Evolutionary conservation across 2,329 filamentous ascomycete genomes (phyloP).

Genomic region (Aureobasidium vineae): DNA sequence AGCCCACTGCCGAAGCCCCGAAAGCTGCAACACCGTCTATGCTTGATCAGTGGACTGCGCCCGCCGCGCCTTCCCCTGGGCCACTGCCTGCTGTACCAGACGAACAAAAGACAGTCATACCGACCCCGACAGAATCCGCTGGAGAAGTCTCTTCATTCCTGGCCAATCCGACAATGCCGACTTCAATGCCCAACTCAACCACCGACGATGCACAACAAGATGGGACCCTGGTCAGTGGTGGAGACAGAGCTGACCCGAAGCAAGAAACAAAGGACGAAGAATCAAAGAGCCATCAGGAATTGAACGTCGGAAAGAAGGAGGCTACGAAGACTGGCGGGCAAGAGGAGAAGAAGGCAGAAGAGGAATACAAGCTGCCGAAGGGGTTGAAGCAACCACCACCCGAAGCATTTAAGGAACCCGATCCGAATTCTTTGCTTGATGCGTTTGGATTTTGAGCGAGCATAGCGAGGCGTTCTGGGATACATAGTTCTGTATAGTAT

Average conservation of each 20-base stretch:
- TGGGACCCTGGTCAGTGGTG: background rate
- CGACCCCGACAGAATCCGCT: background rate
- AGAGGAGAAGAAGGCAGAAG: slow-evolving; percentile 42
- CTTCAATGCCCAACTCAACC: slow-evolving; percentile 17
- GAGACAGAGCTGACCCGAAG: background rate
- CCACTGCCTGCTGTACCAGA: background rate
- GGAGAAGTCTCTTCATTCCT: background rate
- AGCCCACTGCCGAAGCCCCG: background rate
- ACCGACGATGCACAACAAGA: background rate
- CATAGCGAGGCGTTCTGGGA: slow-evolving; percentile 1
- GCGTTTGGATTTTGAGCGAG: slow-evolving; percentile 79
- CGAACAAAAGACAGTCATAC: background rate
- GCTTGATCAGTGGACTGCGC: slow-evolving; percentile 15
- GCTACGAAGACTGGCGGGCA: slow-evolving; percentile 35
- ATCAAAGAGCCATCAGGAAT: no score
- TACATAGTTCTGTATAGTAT: background rate
- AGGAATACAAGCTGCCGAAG: slow-evolving; percentile 23
- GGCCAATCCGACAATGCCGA: slow-evolving; percentile 18
- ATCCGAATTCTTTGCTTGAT: slow-evolving; percentile 81
- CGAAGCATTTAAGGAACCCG: slow-evolving; percentile 88
- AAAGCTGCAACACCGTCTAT: slow-evolving; percentile 4
- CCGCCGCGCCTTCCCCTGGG: background rate
- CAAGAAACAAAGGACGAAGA: background rate
- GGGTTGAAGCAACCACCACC: slow-evolving; percentile 58
- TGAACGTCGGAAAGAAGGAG: slow-evolving; percentile 31